Evolutionary conservation across 495 filamentous ascomycete genomes (phyloP).

Genomic region (Trichoderma orchidacearum): DNA sequence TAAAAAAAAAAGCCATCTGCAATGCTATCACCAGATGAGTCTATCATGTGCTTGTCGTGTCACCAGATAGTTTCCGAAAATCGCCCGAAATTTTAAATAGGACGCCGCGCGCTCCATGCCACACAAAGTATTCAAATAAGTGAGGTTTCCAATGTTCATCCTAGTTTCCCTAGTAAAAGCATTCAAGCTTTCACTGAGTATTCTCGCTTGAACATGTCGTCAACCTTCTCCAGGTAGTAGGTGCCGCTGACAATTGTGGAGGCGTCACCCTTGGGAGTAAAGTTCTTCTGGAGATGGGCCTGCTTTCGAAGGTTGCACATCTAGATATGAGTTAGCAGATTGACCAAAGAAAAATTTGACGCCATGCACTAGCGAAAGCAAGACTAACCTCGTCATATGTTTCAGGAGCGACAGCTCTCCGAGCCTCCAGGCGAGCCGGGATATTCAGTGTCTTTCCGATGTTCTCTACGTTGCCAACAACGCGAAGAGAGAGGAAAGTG

Average conservation of each 20-base stretch:
- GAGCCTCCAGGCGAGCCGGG: slow-evolving; percentile 55
- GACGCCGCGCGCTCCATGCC: neutral
- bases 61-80: neutral
- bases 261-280: slow-evolving; percentile 60
- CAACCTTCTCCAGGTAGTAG: slow-evolving; percentile 82
- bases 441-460: slow-evolving; percentile 73
- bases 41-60: neutral
- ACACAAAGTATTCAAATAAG: neutral
- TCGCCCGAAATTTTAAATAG: neutral
- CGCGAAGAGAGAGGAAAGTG: slow-evolving; percentile 77
- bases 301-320: slow-evolving; percentile 91
- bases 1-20: neutral
- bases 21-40: neutral
- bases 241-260: slow-evolving; percentile 65
- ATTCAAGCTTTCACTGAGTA: slow-evolving; percentile 78
- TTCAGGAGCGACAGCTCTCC: slow-evolving; percentile 64
- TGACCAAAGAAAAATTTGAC: neutral
- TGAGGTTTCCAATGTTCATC: neutral
- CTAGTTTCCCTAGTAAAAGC: neutral
- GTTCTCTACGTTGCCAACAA: slow-evolving; percentile 61
- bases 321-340: slow-evolving; percentile 22
- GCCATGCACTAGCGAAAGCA: neutral
- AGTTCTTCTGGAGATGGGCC: slow-evolving; percentile 88
- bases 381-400: slow-evolving; percentile 70
- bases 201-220: slow-evolving; percentile 88